Percentiles rank a stretch among this genome's conserved stretches.
These are phyloP conservation scores for Fusarium algeriense DNA, from an alignment of 2,329 filamentous ascomycete genomes.

Conservation along the genomic window DNA sequence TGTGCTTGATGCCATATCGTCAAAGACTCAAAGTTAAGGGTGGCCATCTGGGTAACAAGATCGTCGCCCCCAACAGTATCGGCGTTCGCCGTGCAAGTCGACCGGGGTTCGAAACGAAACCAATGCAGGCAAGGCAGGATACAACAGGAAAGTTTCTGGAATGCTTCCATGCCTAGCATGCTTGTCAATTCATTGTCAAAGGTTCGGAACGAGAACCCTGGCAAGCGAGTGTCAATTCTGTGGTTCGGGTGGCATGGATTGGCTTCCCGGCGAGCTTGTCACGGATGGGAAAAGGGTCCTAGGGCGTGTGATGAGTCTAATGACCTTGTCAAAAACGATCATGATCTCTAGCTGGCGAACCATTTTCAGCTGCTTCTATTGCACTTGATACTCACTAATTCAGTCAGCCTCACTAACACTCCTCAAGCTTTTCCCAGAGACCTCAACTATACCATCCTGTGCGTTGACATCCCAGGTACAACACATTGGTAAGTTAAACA, in stretches of 20 bases:
- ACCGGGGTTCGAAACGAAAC: conserved; percentile 22
- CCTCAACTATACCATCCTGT: conserved; percentile 1
- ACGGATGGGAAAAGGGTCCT: conserved; percentile 6
- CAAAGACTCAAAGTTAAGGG: conserved; percentile 3
- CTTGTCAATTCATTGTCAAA: conserved; percentile 1
- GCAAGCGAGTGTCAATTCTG: conserved; percentile 13
- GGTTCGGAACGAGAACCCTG: conserved; percentile 23
- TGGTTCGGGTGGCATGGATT: conserved; percentile 21
- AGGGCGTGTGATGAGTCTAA: conserved; percentile 4
- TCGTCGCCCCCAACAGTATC: conserved; percentile 13
- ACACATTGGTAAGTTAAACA: background rate
- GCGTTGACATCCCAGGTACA: conserved; percentile 11
- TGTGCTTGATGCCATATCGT: conserved; percentile 12
- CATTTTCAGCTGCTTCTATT: conserved; percentile 8
- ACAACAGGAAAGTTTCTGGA: conserved; percentile 46
- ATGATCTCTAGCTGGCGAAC: conserved; percentile 26
- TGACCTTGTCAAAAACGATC: conserved; percentile 8
- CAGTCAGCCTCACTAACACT: conserved; percentile 36
- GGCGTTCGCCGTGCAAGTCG: conserved; percentile 18
- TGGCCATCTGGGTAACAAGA: background rate
- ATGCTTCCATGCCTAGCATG: conserved; percentile 36
- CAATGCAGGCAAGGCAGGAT: conserved; percentile 33
- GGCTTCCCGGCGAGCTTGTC: conserved; percentile 17
- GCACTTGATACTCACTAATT: conserved; percentile 8
- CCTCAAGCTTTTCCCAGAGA: conserved; percentile 2